These are phyloP conservation scores for Melocanna baccifera DNA, from an alignment of 176 grass and related monocot species.

Conservation along the genomic window DNA sequence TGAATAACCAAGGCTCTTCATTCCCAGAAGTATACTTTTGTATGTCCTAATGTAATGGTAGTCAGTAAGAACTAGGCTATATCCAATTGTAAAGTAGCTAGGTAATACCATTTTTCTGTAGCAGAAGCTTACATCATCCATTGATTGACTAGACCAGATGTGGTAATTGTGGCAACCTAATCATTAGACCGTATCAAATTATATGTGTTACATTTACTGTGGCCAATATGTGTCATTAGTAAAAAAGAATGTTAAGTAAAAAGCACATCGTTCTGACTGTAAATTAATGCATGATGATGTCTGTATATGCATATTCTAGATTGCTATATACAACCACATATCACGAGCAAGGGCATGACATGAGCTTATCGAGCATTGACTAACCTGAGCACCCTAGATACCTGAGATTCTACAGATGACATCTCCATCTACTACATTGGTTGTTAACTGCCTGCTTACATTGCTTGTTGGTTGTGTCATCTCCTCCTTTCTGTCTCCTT, in stretches of 20 bases:
- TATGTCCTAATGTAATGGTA: neutral
- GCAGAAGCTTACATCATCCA: neutral
- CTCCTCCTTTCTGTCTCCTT: slow-evolving; percentile 5
- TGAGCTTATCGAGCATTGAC: slow-evolving; percentile 2
- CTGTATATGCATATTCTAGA: slow-evolving; percentile 8
- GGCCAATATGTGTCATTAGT: neutral
- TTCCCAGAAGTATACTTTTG: neutral
- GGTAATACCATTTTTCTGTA: neutral
- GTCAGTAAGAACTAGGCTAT: neutral
- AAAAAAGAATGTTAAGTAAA: neutral
- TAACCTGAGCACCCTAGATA: slow-evolving; percentile 5
- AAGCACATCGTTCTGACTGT: neutral
- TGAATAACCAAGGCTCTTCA: slow-evolving; percentile 8
- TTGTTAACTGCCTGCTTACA: neutral
- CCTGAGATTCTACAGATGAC: neutral
- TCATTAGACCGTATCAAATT: neutral
- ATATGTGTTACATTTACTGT: slow-evolving; percentile 6
- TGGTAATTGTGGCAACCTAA: neutral
- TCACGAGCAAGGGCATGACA: neutral
- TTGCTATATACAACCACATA: slow-evolving; percentile 6
- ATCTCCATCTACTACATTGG: neutral
- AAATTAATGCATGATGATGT: slow-evolving; percentile 8
- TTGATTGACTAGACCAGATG: neutral
- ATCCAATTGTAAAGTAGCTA: slow-evolving; percentile 1
- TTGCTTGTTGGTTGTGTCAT: slow-evolving; percentile 5